These are phyloP conservation scores for Hansfordia pulvinata DNA, from an alignment of 2,329 filamentous ascomycete genomes.

Conservation along the genomic window DNA sequence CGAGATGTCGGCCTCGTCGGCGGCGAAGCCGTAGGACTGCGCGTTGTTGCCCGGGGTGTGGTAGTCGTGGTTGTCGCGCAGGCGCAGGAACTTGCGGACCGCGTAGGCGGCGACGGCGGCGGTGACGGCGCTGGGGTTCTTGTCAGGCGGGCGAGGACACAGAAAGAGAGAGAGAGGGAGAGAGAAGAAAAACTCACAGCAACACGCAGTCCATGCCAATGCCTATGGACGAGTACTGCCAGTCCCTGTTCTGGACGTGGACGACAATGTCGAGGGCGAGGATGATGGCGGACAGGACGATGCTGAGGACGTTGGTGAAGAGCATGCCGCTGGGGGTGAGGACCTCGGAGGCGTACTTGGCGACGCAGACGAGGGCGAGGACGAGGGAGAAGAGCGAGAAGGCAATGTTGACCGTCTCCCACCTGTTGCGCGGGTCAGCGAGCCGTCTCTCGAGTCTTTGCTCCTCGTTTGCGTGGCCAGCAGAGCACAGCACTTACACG, in stretches of 20 bases:
- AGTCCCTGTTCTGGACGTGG: slow-evolving; percentile 29
- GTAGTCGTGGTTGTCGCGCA: slow-evolving; percentile 35
- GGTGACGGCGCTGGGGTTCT: slow-evolving; percentile 23
- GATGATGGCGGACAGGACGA: slow-evolving; percentile 29
- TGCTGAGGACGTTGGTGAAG: slow-evolving; percentile 34
- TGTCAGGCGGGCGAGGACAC: neutral
- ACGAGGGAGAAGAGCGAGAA: slow-evolving; percentile 32
- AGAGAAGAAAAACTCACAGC: slow-evolving; percentile 24
- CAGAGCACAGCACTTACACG: slow-evolving; percentile 31
- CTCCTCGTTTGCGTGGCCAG: neutral
- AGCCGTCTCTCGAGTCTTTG: neutral
- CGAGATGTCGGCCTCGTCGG: no score
- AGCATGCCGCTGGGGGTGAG: slow-evolving; percentile 42
- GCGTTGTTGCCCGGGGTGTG: slow-evolving; percentile 32
- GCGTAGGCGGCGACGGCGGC: slow-evolving; percentile 31
- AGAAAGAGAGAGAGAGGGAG: slow-evolving; percentile 1
- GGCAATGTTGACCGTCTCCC: slow-evolving; percentile 37
- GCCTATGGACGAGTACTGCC: slow-evolving; percentile 32
- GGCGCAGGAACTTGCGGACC: slow-evolving; percentile 29
- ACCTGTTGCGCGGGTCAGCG: slow-evolving; percentile 21
- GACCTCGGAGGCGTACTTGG: slow-evolving; percentile 30
- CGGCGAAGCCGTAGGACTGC: slow-evolving; percentile 30
- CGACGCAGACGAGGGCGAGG: slow-evolving; percentile 32
- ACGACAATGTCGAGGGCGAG: slow-evolving; percentile 37
- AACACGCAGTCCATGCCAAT: slow-evolving; percentile 32